Base-by-base conservation (phyloP, 306 rosid genomes). In the Castanea crenata region DNA sequence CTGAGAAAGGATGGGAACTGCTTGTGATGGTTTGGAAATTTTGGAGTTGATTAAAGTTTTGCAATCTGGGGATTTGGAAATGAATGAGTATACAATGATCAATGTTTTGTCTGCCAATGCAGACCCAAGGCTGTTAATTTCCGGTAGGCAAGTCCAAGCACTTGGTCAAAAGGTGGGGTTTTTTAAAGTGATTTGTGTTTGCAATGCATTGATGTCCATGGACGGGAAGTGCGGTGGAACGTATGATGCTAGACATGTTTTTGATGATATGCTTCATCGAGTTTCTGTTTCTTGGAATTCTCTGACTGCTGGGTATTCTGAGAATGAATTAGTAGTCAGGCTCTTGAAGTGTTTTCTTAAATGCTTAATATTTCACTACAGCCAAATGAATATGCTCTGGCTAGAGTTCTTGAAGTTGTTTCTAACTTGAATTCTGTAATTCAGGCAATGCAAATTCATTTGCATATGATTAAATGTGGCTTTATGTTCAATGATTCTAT, bases 241-340 rank as follows among this genome's bases (percentile, higher is more conserved):
- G 49, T 29, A 31, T 59, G 59, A 46, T 58, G 71, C 73, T 46
- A 29, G 82, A 49, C 25, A 9, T 6, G 4, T 69, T 20, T 64
- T 73, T 73, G 78, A 73, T 73, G 78, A 51, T 63, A 49, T 52
- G 69, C 49, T 49, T 72, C 38, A 27, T 32, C 31, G 32, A 27
- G 78, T 21, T 73, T 67, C 74, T 76, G 55, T 34, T 54, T 79
- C 78, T 35, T 73, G 78, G 74, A 73, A 79, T 73, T 63, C 76
- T 62, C 25, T 79, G 62, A 34, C 63, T 61, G 29, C 41, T 63
- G 73, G 27, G 27, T 73, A 34, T 64, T 73, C 67, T 62, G 74
- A 52, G 38, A 73, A 51, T 25, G 56, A 78, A 62, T 51, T 63
- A n/a, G 74, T 23, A 8, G 55, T 31, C 67, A 9, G 46, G 74